Evolutionary conservation across 2,329 filamentous ascomycete genomes (phyloP), one percentile per base, ranked within the genome.

Genomic region (Mollisiaceae sp.): DNA sequence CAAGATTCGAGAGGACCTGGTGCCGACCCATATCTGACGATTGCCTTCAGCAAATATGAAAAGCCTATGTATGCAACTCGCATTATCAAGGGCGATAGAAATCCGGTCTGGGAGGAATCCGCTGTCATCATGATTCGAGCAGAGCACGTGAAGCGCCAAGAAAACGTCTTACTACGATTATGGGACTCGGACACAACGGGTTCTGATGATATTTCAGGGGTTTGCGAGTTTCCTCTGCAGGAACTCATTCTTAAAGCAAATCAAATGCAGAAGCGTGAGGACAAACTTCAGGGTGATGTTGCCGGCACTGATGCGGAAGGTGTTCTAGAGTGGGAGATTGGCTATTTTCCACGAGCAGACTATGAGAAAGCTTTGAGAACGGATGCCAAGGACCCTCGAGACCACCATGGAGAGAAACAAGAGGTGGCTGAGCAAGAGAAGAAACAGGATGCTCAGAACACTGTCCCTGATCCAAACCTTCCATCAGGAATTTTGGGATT

Each of bases 61-160:
- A 70, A 70, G 39, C 68, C 68, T 2, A 70, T 70, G 68, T 70
- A 70, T 35, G 65, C 68, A 8, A 70, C 66, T 50, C 66, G 68
- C 12, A 70, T 70, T n/a, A 70, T 70, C 62, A 70, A 70, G 54
- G 68, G 68, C 1, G 68, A 70, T 56, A 60, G 66, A 2, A 70
- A 70, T 47, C 68, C 68, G n/a, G 68, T 70, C 2, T 70, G 68
- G 68, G 68, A 70, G 47, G 68, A 70, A 55, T 65, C 68, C 14
- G 68, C 68, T 4, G 65, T 70, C 39, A 70, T 70, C 50, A 68
- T 68, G 66, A 70, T 70, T 36, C 63, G 63, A 22, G 60, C 68
- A 27, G 68, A 70, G 60, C 68, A 70, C 36, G 66, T 70, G 20
- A 70, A 70, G 62, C 66, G 68, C 22, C 60, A 66, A 18, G 67